phyloP scores from a whole-genome alignment of 495 filamentous ascomycete species.

The Penicillium roqueforti region DNA sequence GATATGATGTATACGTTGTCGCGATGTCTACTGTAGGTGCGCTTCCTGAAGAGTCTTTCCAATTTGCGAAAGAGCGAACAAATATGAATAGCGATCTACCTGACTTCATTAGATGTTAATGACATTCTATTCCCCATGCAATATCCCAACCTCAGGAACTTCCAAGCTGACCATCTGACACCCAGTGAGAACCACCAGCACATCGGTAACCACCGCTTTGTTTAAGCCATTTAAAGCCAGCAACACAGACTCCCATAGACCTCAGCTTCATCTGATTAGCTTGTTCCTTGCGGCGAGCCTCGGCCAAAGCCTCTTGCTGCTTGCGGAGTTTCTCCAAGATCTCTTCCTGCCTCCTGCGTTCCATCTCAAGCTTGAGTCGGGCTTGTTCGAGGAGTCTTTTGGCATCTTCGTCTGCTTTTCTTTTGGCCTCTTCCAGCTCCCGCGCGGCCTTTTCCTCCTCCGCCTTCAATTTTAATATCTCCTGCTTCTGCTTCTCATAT shows the following conservation, averaged over 20 bases:
- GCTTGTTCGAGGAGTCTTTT: conserved; percentile 31
- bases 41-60: too few species aligned
- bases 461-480: conserved; percentile 6
- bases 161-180: conserved; percentile 8
- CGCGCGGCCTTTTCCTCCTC: conserved; percentile 13
- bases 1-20: too few species aligned
- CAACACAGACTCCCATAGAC: conserved; percentile 45
- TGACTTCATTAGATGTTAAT: neutral
- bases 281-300: conserved; percentile 35
- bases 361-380: conserved; percentile 28
- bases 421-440: conserved; percentile 10
- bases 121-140: neutral
- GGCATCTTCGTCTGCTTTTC: conserved; percentile 22
- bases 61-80: too few species aligned
- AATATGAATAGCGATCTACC: neutral
- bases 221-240: conserved; percentile 10
- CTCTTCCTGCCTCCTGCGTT: conserved; percentile 27
- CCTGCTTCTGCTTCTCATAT: conserved; percentile 3
- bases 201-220: conserved; percentile 45
- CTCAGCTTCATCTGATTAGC: conserved; percentile 41
- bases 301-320: conserved; percentile 20
- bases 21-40: neutral
- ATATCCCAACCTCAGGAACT: neutral
- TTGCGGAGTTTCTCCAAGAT: conserved; percentile 25
- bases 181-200: conserved; percentile 10